Evolutionary conservation across 2,329 filamentous ascomycete genomes (phyloP), one percentile per base, ranked within the genome.

Genomic region (Escovopsis sp.): DNA sequence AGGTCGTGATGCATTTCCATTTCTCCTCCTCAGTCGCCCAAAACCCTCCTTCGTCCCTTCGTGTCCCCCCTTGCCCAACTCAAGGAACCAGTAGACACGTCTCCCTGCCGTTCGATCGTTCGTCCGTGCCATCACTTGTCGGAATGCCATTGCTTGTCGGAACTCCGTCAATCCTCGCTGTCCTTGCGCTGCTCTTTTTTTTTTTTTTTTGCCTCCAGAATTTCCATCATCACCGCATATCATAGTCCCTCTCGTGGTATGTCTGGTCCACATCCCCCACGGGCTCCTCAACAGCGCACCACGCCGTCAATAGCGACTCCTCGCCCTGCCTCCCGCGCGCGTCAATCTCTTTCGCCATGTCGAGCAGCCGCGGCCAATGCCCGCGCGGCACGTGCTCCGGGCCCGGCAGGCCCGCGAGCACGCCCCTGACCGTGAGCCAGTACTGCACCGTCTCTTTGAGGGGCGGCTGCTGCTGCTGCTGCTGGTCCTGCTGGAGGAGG

Each of bases 311-410:
- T 17, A 41, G 35, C 37, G 36, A 32, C 34, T 30, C 37, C 28
- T 36, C 29, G 17, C 10, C 35, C 14, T 21, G 8, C 28, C 14
- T 17, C 3, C 14, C 28, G 9, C 36, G 28, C 15, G 27, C 25
- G 8, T 27, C 23, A 18, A 39, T 23, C 6, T 37, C 37, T 27
- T 33, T 13, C 1, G 41, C 41, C 29, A 43, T 35, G 13, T 31
- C 27, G 23, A 37, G 31, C n/a, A 45, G 36, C 15, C 14, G 31
- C n/a, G 36, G 16, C 43, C 43, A 45, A 13, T 45, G 43, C 4
- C 39, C 39, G n/a, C 31, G 0, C 6, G 41, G 41, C 13, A 45
- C 37, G 3, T 34, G 27, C 12, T 31, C 27, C 4, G 32, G 13
- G 10, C 39, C 38, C 4, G 38, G 43, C 18, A 34, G 26, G 11